Base-by-base conservation (phyloP, 148 eudicot genomes). In the Vaccinium myrtillus region DNA sequence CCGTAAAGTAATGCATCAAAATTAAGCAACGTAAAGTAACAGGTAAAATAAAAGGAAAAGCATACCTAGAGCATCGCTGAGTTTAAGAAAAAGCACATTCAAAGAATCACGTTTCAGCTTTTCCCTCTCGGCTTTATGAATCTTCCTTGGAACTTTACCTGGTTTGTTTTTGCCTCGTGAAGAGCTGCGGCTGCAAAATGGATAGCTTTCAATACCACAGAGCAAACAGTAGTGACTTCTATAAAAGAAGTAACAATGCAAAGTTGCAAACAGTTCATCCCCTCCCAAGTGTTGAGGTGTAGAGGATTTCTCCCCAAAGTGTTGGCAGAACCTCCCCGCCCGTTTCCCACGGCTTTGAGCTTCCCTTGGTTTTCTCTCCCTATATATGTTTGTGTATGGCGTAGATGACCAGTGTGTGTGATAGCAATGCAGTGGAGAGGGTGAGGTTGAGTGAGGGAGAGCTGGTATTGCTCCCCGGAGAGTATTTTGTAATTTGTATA, bases 51-150 rank as follows among this genome's bases (percentile, higher is more conserved):
- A 71, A 63, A 61, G 53, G 55, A 84, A 43, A 65, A 50, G 81
- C 51, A 86, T 87, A 93, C 98, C 95, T 81, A 93, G 89, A 80
- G 88, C 81, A 63, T 85, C 87, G 46, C 88, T 90, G 21, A 94
- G 89, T 75, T 92, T 89, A 70, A 78, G 69, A 83, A 94, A 94
- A 84, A 88, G 91, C 32, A 82, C 94, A 87, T 94, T 94, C 88
- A 94, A 86, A 12, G 90, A 88, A 82, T 93, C 96, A 73, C 95
- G 96, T 86, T 94, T 94, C 88, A 88, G 83, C 81, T 90, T 94
- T 88, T 94, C 98, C 87, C 98, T 91, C 84, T 93, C 95, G 13
- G 98, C 90, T 90, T 93, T 94, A 82, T 91, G 79, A 76, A 91
- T 79, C 86, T 87, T 92, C 84, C 83, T 92, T 14, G 94, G 94